Percentiles rank a stretch among this genome's conserved stretches.
Evolutionary conservation across 768 basidiomycete genomes (phyloP).

Genomic region (Fomitopsis serialis): DNA sequence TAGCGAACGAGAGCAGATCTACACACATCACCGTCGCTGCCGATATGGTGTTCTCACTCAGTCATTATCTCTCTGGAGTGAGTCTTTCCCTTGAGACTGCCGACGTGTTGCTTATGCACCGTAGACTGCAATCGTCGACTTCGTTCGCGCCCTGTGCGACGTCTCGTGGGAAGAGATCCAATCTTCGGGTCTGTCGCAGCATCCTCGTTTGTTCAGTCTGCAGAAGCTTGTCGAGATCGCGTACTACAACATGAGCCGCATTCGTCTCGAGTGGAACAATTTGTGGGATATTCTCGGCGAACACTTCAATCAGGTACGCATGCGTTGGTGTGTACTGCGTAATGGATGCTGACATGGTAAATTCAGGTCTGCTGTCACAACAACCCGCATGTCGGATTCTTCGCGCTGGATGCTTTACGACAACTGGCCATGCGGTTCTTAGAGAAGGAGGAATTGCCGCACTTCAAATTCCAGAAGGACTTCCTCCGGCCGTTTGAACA

Average conservation of each 20-base stretch:
- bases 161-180: slow-evolving; percentile 99
- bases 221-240: slow-evolving; percentile 99
- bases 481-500: slow-evolving; percentile 98
- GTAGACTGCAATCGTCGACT: slow-evolving; percentile 95
- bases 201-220: slow-evolving; percentile 92
- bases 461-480: slow-evolving; percentile 99
- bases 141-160: slow-evolving; percentile 91
- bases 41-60: slow-evolving; percentile 98
- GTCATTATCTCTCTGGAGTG: slow-evolving; percentile 92
- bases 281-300: slow-evolving; percentile 97
- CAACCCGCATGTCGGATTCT: slow-evolving; percentile 94
- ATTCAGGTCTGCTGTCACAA: slow-evolving; percentile 90
- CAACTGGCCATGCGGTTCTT: slow-evolving; percentile 98
- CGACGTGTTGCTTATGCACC: not conserved
- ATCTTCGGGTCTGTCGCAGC: slow-evolving; percentile 89
- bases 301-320: slow-evolving; percentile 90
- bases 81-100: slow-evolving; percentile 23
- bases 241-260: slow-evolving; percentile 98
- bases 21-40: slow-evolving; percentile 98
- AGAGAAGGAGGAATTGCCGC: slow-evolving; percentile 95
- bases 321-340: not conserved
- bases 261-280: slow-evolving; percentile 97
- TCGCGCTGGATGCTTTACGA: slow-evolving; percentile 92
- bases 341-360: slow-evolving; percentile 3
- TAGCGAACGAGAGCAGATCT: slow-evolving; percentile 94